phyloP scores from a whole-genome alignment of 345 rosid genomes.

The Acer yangbiense region DNA sequence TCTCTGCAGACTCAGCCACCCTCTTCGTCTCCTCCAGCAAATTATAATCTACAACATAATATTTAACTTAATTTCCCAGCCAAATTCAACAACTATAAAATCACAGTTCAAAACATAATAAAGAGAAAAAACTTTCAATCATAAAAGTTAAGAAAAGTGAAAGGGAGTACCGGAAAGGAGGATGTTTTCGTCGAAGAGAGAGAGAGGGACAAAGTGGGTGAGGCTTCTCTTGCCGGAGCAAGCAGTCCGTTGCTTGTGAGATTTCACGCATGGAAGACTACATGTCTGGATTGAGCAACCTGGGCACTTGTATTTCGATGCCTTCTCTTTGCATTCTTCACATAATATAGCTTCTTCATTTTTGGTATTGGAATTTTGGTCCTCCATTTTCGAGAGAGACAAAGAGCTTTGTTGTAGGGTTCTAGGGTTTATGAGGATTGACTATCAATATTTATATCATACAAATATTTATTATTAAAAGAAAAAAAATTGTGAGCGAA shows the following conservation, averaged over 20 bases:
- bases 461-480: no score
- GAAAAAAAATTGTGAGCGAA: no score
- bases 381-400: conserved; percentile 13
- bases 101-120: neutral
- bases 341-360: conserved; percentile 31
- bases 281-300: conserved; percentile 80
- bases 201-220: conserved; percentile 61
- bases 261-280: conserved; percentile 74
- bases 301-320: conserved; percentile 82
- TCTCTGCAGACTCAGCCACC: conserved; percentile 69
- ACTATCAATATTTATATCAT: neutral
- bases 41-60: conserved; percentile 53
- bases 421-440: neutral
- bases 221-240: conserved; percentile 67
- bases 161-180: conserved; percentile 66
- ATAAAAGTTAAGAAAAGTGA: neutral
- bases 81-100: neutral
- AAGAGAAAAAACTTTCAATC: no score
- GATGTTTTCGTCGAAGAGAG: conserved; percentile 52
- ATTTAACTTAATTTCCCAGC: neutral
- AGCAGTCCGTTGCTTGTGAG: conserved; percentile 77
- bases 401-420: no score
- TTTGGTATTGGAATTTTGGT: neutral
- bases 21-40: conserved; percentile 86
- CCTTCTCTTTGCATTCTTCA: conserved; percentile 60